Conservation (phyloP, 345 rosid species). For the Citrus australasica region DNA sequence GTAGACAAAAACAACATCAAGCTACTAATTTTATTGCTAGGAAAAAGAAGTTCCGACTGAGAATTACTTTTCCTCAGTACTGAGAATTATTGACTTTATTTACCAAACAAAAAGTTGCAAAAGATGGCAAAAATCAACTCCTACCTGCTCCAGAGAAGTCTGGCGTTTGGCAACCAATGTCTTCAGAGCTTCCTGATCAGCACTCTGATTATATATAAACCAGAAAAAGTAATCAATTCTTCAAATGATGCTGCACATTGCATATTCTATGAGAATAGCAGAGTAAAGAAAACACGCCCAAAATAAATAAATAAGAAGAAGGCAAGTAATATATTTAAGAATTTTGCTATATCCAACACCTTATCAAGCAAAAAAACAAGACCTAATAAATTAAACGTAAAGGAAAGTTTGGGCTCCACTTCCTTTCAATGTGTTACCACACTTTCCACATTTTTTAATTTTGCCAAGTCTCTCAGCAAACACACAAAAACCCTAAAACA, state of each 20-base stretch:
- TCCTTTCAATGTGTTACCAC: too few species aligned
- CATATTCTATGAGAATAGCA: too few species aligned
- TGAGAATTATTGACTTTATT: neutral
- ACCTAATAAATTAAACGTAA: too few species aligned
- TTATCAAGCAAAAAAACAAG: too few species aligned
- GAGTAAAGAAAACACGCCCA: neutral
- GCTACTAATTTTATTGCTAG: neutral
- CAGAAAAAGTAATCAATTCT: neutral
- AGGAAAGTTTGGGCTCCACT: too few species aligned
- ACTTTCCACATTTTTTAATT: too few species aligned
- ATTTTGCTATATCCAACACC: too few species aligned
- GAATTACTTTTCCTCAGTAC: neutral
- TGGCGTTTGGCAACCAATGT: conserved; percentile 34
- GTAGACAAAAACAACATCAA: neutral
- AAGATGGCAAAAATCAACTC: neutral
- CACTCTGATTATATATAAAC: conserved; percentile 32
- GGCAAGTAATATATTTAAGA: too few species aligned
- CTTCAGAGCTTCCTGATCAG: conserved; percentile 70
- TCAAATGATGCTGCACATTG: neutral
- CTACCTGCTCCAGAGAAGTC: conserved; percentile 34
- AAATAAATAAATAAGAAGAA: neutral
- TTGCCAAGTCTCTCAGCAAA: too few species aligned
- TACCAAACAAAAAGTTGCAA: neutral
- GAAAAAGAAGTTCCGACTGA: neutral
- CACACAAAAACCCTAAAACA: too few species aligned